Base-by-base conservation (phyloP, 164 flowering plant species). In the Cinnamomum micranthum region DNA sequence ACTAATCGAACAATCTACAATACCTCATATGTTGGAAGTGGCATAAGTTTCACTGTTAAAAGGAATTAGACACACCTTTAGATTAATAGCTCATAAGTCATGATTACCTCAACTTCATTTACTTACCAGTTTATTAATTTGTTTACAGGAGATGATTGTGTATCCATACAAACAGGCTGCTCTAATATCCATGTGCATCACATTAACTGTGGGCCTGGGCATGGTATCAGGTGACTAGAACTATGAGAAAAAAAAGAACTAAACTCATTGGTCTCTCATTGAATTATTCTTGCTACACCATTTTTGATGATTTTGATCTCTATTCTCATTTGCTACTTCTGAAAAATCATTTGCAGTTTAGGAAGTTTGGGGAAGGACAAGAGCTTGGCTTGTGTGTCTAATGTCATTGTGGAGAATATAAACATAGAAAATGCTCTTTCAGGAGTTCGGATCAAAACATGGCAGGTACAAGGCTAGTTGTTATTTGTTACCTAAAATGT, bases 151-250 rank as follows among this genome's bases (percentile, higher is more conserved):
- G 98, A 94, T 88, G 98, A 94, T 79, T 94, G 98, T 85, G 86
- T 94, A 28, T 94, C 98, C 50, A 91, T 94, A 71, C 94, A 90
- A 78, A 92, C 92, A 2, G 98, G 96, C 2, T 89, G 95, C 80
- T 84, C 91, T 23, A 85, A 88, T 70, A 71, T 94, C 64, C 86
- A 88, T 72, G 73, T 90, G n/a, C 93, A 90, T 75, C 85, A 87
- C 71, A 84, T 91, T 24, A 84, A 84, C 59, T 93, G 98, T 78
- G 97, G 97, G 59, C 98, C 97, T 35, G 98, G 98, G 10, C 98
- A 92, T 82, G 98, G 98, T 0, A 89, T 94, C 62, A 92, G 98
- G 98, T 90, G 84, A 11, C 7, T 73, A 1, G 28, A 55, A 55
- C 60, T 1, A 55, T 17, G 60, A 55, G 60, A 19, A 55, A 55